Evolutionary conservation across 1,139 yeast species (phyloP).

Genomic region (Nematodospora anomalae): DNA sequence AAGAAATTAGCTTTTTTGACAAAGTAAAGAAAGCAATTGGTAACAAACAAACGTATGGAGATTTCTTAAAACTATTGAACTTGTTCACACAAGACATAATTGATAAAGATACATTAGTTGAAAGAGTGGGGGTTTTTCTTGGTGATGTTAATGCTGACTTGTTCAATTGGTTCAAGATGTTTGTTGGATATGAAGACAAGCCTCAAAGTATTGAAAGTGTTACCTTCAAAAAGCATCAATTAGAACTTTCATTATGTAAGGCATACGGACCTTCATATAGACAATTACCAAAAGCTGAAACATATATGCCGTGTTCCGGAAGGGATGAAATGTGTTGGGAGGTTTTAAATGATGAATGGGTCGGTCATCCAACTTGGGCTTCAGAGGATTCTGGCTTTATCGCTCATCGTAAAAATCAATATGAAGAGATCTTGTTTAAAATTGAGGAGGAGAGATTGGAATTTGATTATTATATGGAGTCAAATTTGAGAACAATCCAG

Average conservation of each 20-base stretch:
- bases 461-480: constrained; percentile 93
- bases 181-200: constrained; percentile 81
- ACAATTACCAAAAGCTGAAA: constrained; percentile 88
- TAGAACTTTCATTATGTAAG: constrained; percentile 83
- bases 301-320: constrained; percentile 97
- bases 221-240: constrained; percentile 82
- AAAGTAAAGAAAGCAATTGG: constrained; percentile 88
- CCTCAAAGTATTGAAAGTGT: constrained; percentile 85
- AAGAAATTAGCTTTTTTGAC: constrained; percentile 88
- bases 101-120: constrained; percentile 78
- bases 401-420: constrained; percentile 96
- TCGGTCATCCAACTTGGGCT: constrained; percentile 99
- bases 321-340: constrained; percentile 99
- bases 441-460: constrained; percentile 98
- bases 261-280: constrained; percentile 94
- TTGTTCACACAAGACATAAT: constrained; percentile 87
- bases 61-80: constrained; percentile 83
- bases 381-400: constrained; percentile 98
- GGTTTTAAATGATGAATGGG: constrained; percentile 97
- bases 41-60: constrained; percentile 86
- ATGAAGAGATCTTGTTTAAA: constrained; percentile 91
- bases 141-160: constrained; percentile 77
- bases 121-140: constrained; percentile 79
- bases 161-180: constrained; percentile 85
- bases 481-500: constrained; percentile 91